Base-by-base conservation (phyloP, 305 asterid genomes). In the Fraxinus greggii region DNA sequence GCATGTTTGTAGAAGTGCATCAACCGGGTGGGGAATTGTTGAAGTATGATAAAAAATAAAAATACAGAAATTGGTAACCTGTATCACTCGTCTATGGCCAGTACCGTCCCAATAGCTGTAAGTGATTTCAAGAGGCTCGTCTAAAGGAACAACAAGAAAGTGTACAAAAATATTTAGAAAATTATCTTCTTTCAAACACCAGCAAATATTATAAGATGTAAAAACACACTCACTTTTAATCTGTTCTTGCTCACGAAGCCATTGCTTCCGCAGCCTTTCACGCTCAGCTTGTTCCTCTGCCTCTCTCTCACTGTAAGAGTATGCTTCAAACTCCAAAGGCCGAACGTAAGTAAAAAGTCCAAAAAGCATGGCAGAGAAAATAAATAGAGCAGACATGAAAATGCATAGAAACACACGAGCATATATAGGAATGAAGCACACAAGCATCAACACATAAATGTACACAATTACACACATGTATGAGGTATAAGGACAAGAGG, bases 241-340 rank as follows among this genome's bases (percentile, higher is more conserved):
- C 78, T 93, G 97, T 75, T 93, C 92, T 84, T 95, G 99, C 87
- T 95, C 99, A 33, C 90, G 90, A 84, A 88, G 81, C 97, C 98
- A 95, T 88, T 91, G 98, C 85, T 92, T 93, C 80, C 91, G 92
- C 77, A 95, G 83, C 89, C 99, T 91, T 91, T 95, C 98, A 77
- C 97, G 97, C 82, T 94, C 98, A 80, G 98, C 98, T 89, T 93
- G 97, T 87, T 95, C 99, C 92, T 95, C 98, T n/a, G 99, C 98
- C 93, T 95, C 99, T 82, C 98, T 90, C 94, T 95, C 99, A 95
- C 98, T 94, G 98, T 89, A 95, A 90, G 91, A 90, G 93, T 89
- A 80, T 84, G 91, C 98, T 93, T 95, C 91, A 90, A 90, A 85
- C 89, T 87, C 92, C 88, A 91, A 92, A 87, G 85, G 82, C 88